Base-by-base conservation (phyloP, 129 eudicot species). In the Oenanthe sinensis region DNA sequence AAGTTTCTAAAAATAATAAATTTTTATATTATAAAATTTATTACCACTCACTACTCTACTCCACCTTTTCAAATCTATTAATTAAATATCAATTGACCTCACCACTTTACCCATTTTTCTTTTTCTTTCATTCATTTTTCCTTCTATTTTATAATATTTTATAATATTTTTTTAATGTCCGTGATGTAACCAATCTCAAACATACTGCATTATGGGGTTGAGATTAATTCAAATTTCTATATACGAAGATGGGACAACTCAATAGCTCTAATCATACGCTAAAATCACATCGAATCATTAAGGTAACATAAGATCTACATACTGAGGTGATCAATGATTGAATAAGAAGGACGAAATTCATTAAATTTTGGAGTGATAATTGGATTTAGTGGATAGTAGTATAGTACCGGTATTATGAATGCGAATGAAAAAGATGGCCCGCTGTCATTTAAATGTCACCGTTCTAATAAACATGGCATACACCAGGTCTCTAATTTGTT, bases 351-450 rank as follows among this genome's bases (percentile, higher is more conserved):
- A 73, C 76, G 44, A 73, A 73, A 73, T 44, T 47, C 76, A 73
- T 73, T 73, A 24, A 73, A 73, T 44, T 44, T 8, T 20, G 37
- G 39, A 43, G 55, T n/a, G 50, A 73, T 73, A 73, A 73, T 73
- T 73, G 76, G 76, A 43, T 73, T 73, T 73, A 73, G 76, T 44
- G 76, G 76, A 73, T 48, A 33, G 39, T 15, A 24, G 26, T 72
- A 2, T 39, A 39, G 42, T 39, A 39, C 42, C 2, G 52, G 28
- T 33, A 45, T 73, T 73, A 44, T 73, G 54, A 24, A 73, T 37
- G 76, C 76, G 47, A 20, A 71, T 22, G 36, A 22, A 43, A 11
- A 42, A 6, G 33, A 20, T 47, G 76, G 49, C 76, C 76, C 76
- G 48, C 39, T 73, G 49, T 73, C 55, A 73, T 44, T 68, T 73